phyloP scores from a whole-genome alignment of 1,139 yeast species.

The Sugiyamaella sp. region DNA sequence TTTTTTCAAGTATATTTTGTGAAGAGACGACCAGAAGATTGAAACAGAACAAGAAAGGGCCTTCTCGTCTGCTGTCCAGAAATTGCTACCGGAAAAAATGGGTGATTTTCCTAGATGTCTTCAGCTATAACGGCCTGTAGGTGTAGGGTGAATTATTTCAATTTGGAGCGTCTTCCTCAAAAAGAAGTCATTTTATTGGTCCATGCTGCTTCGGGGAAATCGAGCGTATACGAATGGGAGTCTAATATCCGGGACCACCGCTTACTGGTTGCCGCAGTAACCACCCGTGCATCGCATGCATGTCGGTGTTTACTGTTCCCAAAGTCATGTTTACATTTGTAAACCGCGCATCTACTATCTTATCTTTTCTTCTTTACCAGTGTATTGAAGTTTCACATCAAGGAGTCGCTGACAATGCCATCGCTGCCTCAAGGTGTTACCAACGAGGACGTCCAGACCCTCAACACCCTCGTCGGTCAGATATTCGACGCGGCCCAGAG shows the following conservation, averaged over 20 bases:
- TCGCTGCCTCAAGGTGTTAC: constrained; percentile 28
- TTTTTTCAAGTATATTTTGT: neutral
- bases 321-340: neutral
- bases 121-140: neutral
- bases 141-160: constrained; percentile 10
- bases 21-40: neutral
- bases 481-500: constrained; percentile 82
- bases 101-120: constrained; percentile 6
- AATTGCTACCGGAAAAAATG: neutral
- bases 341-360: neutral
- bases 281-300: neutral
- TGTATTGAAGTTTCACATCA: neutral
- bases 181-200: constrained; percentile 14
- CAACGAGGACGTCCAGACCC: constrained; percentile 29
- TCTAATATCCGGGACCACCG: neutral
- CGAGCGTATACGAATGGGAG: neutral
- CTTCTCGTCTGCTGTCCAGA: neutral
- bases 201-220: neutral
- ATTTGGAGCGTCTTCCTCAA: neutral
- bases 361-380: neutral
- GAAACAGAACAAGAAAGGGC: neutral
- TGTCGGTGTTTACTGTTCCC: no score
- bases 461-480: constrained; percentile 49
- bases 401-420: constrained; percentile 11
- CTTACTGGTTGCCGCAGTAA: neutral